A percentile compares a stretch with the other conserved stretches of the same genome.
Conservation (phyloP, 2,329 filamentous ascomycete genomes). For the Xylariales sp. region DNA sequence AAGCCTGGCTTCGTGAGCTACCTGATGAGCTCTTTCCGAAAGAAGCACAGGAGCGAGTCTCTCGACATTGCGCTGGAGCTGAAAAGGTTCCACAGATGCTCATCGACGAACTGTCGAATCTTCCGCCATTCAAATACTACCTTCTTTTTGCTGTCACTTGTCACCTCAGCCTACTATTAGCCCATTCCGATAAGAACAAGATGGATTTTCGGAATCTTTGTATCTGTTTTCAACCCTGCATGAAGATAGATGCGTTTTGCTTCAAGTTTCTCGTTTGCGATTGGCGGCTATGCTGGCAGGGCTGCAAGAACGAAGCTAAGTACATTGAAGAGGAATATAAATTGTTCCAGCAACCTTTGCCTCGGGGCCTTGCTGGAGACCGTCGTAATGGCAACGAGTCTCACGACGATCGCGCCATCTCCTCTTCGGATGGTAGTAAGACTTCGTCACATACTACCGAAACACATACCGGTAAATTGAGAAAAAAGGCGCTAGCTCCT, state of each 20-base stretch:
- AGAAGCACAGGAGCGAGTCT: constrained; percentile 80
- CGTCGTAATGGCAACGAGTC: constrained; percentile 43
- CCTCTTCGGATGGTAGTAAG: constrained; percentile 75
- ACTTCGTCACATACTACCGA: constrained; percentile 53
- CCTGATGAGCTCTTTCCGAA: constrained; percentile 95
- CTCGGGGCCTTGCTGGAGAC: constrained; percentile 56
- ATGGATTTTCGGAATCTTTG: constrained; percentile 97
- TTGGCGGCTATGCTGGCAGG: constrained; percentile 97
- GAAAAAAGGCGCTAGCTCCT: constrained; percentile 58
- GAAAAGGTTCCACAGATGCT: constrained; percentile 86
- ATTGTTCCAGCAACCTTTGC: constrained; percentile 68
- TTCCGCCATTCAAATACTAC: constrained; percentile 98
- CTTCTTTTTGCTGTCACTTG: constrained; percentile 97
- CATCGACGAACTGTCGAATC: constrained; percentile 89
- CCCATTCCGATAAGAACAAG: constrained; percentile 95
- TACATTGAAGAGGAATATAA: constrained; percentile 78
- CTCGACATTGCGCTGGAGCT: constrained; percentile 81
- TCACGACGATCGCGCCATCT: constrained; percentile 67
- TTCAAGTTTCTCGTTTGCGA: constrained; percentile 96
- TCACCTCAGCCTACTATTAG: constrained; percentile 89
- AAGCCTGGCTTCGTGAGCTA: constrained; percentile 94
- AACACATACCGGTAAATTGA: constrained; percentile 52
- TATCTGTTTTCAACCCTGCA: constrained; percentile 96
- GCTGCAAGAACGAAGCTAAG: constrained; percentile 88
- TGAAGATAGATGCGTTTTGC: constrained; percentile 94